Conservation (phyloP, 2,329 filamentous ascomycete species). For the Aspergillus fumigatus region DNA sequence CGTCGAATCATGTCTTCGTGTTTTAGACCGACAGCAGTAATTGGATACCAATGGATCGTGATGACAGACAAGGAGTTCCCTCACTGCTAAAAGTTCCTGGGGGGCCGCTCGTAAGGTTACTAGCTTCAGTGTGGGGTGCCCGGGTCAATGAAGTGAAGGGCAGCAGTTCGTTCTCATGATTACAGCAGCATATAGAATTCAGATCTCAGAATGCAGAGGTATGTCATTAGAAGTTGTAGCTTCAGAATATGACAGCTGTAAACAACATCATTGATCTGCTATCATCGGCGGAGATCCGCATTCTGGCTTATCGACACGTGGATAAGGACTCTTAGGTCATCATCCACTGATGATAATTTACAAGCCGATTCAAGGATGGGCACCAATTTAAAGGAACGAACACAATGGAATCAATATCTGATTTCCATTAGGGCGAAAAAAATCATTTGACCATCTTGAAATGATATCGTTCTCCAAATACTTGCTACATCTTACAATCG, state of each 20-base stretch:
- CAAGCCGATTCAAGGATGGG: not conserved
- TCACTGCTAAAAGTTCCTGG: not conserved
- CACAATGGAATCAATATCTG: not conserved
- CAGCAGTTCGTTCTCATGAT: not conserved
- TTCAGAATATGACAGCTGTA: conserved; percentile 11
- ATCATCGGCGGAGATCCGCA: not conserved
- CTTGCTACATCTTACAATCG: not conserved
- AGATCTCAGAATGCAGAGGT: not conserved
- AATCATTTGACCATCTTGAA: not conserved
- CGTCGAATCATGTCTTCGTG: conserved; percentile 21
- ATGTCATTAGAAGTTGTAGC: not conserved
- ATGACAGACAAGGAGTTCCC: conserved; percentile 6
- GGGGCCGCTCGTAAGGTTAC: not conserved
- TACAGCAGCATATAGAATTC: not conserved
- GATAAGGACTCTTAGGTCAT: not conserved
- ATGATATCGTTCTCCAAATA: not conserved
- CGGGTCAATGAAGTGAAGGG: not conserved
- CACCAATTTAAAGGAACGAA: not conserved
- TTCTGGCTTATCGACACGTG: not conserved
- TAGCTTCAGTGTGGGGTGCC: not conserved
- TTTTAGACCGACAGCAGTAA: not conserved
- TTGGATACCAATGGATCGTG: not conserved
- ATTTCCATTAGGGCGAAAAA: not conserved
- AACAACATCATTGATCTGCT: conserved; percentile 1
- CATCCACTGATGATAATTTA: not conserved